Evolutionary conservation across 257 asterid species (phyloP).

Genomic region (Nicotiana attenuata): DNA sequence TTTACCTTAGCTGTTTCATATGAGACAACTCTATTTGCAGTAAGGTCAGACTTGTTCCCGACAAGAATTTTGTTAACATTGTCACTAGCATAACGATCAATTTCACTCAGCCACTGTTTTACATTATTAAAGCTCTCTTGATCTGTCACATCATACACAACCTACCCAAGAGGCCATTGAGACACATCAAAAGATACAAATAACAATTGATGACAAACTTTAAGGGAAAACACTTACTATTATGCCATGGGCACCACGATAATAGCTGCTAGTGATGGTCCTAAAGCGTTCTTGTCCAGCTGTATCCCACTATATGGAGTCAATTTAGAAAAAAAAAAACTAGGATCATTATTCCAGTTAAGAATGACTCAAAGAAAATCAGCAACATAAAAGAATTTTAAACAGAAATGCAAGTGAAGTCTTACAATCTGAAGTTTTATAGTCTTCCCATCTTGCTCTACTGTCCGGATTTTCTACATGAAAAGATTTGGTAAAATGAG

Average conservation of each 20-base stretch:
- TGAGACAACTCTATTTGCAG: constrained; percentile 7
- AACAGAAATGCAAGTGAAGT: background rate
- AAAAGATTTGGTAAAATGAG: background rate
- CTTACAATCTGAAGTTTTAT: constrained; percentile 12
- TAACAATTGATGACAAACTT: background rate
- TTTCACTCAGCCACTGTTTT: constrained; percentile 9
- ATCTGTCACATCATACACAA: constrained; percentile 11
- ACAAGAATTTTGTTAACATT: constrained; percentile 11
- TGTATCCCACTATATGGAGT: constrained; percentile 8
- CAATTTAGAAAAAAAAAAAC: background rate
- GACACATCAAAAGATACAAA: background rate
- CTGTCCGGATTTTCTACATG: constrained; percentile 56
- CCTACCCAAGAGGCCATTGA: background rate
- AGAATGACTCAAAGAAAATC: background rate
- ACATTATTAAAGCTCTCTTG: constrained; percentile 11
- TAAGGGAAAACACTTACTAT: background rate
- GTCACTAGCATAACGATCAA: constrained; percentile 13
- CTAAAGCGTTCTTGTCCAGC: constrained; percentile 14
- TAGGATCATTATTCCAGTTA: background rate
- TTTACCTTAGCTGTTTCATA: constrained; percentile 10
- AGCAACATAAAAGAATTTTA: background rate
- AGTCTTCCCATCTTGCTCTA: constrained; percentile 59
- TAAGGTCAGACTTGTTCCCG: constrained; percentile 10
- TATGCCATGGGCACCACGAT: constrained; percentile 15
- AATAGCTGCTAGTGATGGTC: constrained; percentile 11